Evolutionary conservation across 306 rosid species (phyloP).

Genomic region (Gillenia trifoliata): DNA sequence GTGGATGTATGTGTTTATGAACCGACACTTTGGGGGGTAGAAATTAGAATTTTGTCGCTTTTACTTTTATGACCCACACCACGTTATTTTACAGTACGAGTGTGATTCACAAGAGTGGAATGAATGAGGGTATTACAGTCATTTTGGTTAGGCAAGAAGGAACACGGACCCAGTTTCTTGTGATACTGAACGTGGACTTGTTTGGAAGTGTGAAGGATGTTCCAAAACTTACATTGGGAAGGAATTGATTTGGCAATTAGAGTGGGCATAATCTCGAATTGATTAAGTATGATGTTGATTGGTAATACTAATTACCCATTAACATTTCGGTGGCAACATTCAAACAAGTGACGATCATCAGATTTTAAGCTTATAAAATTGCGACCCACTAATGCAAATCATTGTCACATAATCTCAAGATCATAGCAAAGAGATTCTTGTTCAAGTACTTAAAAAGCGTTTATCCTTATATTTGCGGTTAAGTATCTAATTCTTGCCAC

Average conservation of each 20-base stretch:
- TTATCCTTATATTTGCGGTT: neutral
- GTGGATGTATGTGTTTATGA: neutral
- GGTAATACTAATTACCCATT: neutral
- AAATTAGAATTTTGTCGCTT: neutral
- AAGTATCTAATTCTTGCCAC: neutral
- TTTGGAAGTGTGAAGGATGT: too few relatives aligned
- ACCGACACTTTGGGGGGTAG: conserved; percentile 5
- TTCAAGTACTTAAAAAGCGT: neutral
- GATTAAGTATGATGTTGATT: neutral
- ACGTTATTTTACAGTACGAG: neutral
- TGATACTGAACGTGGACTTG: neutral
- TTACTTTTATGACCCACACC: neutral
- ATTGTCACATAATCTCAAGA: neutral
- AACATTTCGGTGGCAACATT: neutral
- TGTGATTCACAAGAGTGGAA: neutral
- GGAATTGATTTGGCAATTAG: neutral
- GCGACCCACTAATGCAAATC: neutral
- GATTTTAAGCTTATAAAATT: neutral
- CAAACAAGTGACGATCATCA: neutral
- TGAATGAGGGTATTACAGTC: neutral
- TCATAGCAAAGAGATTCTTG: too few relatives aligned
- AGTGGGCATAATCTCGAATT: neutral
- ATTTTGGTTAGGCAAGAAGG: neutral
- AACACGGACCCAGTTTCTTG: neutral
- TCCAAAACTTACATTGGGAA: neutral